These are phyloP conservation scores for Paramecium primaurelia DNA, from an alignment of 73 alveolate species.

Conservation along the genomic window DNA sequence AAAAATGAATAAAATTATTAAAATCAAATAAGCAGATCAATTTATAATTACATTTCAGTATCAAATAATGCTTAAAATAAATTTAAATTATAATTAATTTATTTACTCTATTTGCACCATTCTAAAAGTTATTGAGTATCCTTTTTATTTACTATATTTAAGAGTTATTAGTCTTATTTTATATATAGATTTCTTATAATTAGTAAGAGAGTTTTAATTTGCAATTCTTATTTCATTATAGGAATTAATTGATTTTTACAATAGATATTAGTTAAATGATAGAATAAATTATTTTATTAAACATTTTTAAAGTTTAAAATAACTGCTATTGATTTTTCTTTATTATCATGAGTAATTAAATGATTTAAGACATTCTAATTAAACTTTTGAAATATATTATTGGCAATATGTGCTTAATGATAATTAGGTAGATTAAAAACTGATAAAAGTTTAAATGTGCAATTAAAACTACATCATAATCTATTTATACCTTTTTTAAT, in stretches of 20 bases:
- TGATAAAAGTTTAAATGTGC: not conserved
- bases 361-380: not conserved
- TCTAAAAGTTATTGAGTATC: not conserved
- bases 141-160: not conserved
- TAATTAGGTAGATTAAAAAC: not conserved
- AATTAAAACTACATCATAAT: not conserved
- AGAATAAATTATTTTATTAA: not conserved
- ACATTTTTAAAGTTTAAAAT: not conserved
- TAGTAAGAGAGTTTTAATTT: not conserved
- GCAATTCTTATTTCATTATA: not conserved
- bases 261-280: not conserved
- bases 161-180: not conserved
- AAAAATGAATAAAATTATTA: not conserved
- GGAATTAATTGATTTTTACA: not conserved
- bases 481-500: slow-evolving; percentile 17
- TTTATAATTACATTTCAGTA: not conserved
- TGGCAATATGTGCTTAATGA: slow-evolving; percentile 15
- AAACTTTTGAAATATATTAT: not conserved
- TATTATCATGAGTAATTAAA: not conserved
- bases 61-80: not conserved
- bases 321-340: not conserved
- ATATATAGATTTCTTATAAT: not conserved
- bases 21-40: not conserved
- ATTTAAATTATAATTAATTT: not conserved
- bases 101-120: not conserved